Conservation (phyloP, 164 flowering plant species). For the Annona squamosa region DNA sequence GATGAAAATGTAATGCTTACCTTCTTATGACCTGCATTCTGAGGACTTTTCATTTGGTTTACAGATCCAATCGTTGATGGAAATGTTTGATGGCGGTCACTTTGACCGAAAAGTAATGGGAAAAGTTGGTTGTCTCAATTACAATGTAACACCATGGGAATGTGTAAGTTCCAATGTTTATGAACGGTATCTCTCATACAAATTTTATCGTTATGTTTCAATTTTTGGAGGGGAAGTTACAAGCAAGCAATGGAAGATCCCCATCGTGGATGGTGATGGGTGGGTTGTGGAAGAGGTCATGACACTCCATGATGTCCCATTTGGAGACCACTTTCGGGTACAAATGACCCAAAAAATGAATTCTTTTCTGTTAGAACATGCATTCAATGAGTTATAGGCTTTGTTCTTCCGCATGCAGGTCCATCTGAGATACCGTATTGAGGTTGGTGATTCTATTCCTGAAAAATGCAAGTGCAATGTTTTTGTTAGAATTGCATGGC, state of each 20-base stretch:
- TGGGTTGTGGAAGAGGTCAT: constrained; percentile 61
- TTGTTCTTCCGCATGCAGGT: constrained; percentile 34
- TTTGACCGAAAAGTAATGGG: constrained; percentile 60
- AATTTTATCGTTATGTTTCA: constrained; percentile 51
- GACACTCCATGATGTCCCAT: constrained; percentile 62
- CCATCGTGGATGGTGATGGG: constrained; percentile 30
- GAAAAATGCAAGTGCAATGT: constrained; percentile 46
- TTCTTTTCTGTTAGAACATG: not conserved
- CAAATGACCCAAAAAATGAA: not conserved
- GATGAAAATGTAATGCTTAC: not conserved
- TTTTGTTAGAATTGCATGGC: constrained; percentile 51
- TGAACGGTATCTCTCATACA: constrained; percentile 57
- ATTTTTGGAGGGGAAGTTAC: constrained; percentile 71
- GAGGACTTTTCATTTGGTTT: constrained; percentile 6
- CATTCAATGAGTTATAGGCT: not conserved
- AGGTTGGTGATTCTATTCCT: constrained; percentile 18
- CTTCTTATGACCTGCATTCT: not conserved
- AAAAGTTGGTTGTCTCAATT: constrained; percentile 62
- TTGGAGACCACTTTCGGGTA: constrained; percentile 57
- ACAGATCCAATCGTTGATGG: constrained; percentile 62
- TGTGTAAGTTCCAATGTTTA: constrained; percentile 26
- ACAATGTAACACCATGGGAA: constrained; percentile 56
- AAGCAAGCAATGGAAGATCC: constrained; percentile 53
- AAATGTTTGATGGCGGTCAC: constrained; percentile 64
- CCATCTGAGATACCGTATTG: constrained; percentile 43